Base-by-base conservation (phyloP, 1,284 basidiomycete genomes). In the Termitomyces sp. region DNA sequence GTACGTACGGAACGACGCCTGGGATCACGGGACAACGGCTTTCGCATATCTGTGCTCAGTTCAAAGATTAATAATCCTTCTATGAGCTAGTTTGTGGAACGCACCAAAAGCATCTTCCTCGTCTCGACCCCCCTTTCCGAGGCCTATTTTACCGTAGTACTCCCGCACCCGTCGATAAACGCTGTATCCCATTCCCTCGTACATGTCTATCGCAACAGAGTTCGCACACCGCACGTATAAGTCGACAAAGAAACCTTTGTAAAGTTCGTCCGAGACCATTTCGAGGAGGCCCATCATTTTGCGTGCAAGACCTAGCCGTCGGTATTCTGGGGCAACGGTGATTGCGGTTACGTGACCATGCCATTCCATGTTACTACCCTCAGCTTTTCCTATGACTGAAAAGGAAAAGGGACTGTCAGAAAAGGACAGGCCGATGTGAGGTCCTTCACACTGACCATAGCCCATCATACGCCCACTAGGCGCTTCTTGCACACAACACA, bases 311-410 rank as follows among this genome's bases (percentile, higher is more conserved):
- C 82, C 81, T 1, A 96, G 78, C 2, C 91, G 84, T 35, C 93
- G 87, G 68, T 93, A 96, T 64, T 93, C 88, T 16, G 93, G 93
- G 0, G 93, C 91, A 47, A 96, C 91, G 1, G 92, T 91, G 49
- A 96, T 77, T 0, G 93, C 92, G 1, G 93, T 96, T 60, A 96
- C 87, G 65, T 96, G 93, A 0, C 90, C 91, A 61, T 93, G 91
- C 82, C 87, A 91, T 63, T 93, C 91, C 1, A 68, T 56, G 1
- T 75, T 74, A 11, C 68, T 56, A 6, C 92, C 92, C 68, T 94
- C 92, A 0, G 89, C 89, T 65, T 93, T 94, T 30, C 91, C 92
- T 53, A 94, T 74, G 52, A 94, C 91, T 93, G 31, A 28, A 19
- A 34, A 47, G 21, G 18, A 14, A 9, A 26, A 35, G 19, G 28